Evolutionary conservation across 805 yeast species (phyloP).

Genomic region (Cyberlindnera maritima): DNA sequence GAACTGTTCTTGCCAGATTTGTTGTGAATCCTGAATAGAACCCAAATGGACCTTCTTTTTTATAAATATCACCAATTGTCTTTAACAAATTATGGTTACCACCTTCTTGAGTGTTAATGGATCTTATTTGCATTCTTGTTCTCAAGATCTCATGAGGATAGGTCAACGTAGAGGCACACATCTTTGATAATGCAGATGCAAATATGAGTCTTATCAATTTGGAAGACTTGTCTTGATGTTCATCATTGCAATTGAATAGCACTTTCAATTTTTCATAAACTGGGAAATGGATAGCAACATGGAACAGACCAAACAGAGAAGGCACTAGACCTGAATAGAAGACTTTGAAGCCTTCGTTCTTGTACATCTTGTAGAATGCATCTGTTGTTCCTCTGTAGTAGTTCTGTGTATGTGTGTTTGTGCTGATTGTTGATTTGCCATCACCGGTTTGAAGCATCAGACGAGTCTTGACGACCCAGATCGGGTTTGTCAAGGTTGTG

Average conservation of each 20-base stretch:
- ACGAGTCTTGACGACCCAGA: slow-evolving; percentile 97
- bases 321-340: slow-evolving; percentile 91
- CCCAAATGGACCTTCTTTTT: slow-evolving; percentile 73
- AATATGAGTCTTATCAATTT: slow-evolving; percentile 43
- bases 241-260: slow-evolving; percentile 35
- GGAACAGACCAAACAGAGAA: slow-evolving; percentile 83
- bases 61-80: slow-evolving; percentile 30
- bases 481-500: slow-evolving; percentile 85
- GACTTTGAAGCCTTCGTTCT: slow-evolving; percentile 72
- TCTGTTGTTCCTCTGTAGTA: slow-evolving; percentile 77
- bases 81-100: slow-evolving; percentile 20
- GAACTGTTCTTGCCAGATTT: slow-evolving; percentile 86
- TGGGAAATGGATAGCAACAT: slow-evolving; percentile 96
- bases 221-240: slow-evolving; percentile 22
- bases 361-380: slow-evolving; percentile 78
- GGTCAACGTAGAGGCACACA: slow-evolving; percentile 84
- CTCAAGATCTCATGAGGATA: slow-evolving; percentile 95
- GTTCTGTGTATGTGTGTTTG: slow-evolving; percentile 14
- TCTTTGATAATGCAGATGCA: slow-evolving; percentile 81
- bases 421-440: slow-evolving; percentile 18
- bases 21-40: slow-evolving; percentile 89
- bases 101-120: slow-evolving; percentile 27
- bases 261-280: slow-evolving; percentile 79
- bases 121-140: slow-evolving; percentile 75
- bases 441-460: slow-evolving; percentile 74